Conservation (phyloP, 139 green algal species). For the Yamagishiella unicocca region DNA sequence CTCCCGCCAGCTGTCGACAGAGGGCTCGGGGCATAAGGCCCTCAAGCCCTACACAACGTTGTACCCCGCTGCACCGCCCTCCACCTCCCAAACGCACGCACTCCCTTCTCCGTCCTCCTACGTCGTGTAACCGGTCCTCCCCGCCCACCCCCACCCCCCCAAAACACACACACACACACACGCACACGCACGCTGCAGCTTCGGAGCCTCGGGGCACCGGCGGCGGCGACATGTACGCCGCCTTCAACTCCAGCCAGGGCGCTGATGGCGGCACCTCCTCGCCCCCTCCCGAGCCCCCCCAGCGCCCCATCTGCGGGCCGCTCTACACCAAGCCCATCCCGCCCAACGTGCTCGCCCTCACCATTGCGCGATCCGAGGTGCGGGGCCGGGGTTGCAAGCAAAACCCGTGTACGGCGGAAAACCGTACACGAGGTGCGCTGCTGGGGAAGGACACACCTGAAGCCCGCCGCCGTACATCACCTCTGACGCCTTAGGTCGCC, state of each 20-base stretch:
- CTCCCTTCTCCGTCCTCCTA: too few species aligned
- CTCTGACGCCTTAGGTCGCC: neutral
- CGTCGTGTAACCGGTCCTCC: too few species aligned
- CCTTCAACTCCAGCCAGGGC: neutral
- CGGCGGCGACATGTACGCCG: neutral
- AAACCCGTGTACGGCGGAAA: neutral
- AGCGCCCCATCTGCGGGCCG: slow-evolving; percentile 42
- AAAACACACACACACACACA: too few species aligned
- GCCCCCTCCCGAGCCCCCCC: neutral
- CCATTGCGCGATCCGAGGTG: slow-evolving; percentile 37
- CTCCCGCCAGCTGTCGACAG: too few species aligned
- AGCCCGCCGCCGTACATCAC: neutral
- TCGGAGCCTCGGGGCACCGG: neutral
- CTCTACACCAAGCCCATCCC: slow-evolving; percentile 60
- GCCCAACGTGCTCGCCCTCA: slow-evolving; percentile 51
- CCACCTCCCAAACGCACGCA: too few species aligned
- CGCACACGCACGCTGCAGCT: neutral
- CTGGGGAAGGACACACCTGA: too few species aligned
- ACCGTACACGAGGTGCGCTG: too few species aligned
- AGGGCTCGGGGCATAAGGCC: too few species aligned
- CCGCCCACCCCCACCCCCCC: too few species aligned
- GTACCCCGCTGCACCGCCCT: too few species aligned
- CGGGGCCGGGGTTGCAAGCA: neutral
- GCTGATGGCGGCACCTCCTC: neutral
- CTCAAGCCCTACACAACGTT: too few species aligned